Percentiles rank a stretch among this genome's conserved stretches.
phyloP scores from a whole-genome alignment of 1,284 basidiomycete species.

The Irpex sp. region DNA sequence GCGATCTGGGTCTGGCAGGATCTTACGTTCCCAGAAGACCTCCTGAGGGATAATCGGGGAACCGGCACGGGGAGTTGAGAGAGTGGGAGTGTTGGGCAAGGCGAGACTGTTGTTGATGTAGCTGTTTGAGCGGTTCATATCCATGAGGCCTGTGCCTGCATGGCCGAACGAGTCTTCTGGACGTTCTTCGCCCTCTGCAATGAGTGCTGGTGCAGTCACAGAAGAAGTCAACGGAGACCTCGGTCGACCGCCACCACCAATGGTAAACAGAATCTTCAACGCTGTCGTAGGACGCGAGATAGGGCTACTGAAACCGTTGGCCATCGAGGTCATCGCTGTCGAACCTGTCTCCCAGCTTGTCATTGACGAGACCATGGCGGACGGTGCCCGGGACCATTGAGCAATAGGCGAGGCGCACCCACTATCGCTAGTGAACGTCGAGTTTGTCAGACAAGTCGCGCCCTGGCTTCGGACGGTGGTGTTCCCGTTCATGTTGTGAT shows the following conservation, averaged over 20 bases:
- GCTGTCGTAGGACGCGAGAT: constrained; percentile 22
- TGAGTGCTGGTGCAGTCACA: constrained; percentile 22
- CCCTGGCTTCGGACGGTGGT: constrained; percentile 6
- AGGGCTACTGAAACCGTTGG: background rate
- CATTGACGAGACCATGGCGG: background rate
- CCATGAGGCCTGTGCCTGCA: constrained; percentile 50
- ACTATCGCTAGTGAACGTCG: constrained; percentile 10
- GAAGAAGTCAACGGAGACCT: constrained; percentile 47
- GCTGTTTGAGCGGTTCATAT: constrained; percentile 42
- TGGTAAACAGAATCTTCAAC: constrained; percentile 56
- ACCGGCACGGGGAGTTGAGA: constrained; percentile 18
- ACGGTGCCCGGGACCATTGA: constrained; percentile 12
- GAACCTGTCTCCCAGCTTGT: background rate
- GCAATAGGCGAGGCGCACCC: constrained; percentile 9
- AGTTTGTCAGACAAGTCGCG: constrained; percentile 11
- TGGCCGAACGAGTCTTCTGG: constrained; percentile 52
- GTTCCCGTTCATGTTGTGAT: background rate
- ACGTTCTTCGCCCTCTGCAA: constrained; percentile 15
- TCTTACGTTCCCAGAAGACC: constrained; percentile 42
- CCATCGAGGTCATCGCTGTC: background rate
- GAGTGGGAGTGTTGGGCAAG: constrained; percentile 16
- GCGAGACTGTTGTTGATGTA: constrained; percentile 23
- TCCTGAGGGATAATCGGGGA: constrained; percentile 13
- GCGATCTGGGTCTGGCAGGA: constrained; percentile 43
- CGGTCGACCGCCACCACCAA: constrained; percentile 35